phyloP scores from a whole-genome alignment of 345 rosid species.

The Psidium friedrichsthalianum region DNA sequence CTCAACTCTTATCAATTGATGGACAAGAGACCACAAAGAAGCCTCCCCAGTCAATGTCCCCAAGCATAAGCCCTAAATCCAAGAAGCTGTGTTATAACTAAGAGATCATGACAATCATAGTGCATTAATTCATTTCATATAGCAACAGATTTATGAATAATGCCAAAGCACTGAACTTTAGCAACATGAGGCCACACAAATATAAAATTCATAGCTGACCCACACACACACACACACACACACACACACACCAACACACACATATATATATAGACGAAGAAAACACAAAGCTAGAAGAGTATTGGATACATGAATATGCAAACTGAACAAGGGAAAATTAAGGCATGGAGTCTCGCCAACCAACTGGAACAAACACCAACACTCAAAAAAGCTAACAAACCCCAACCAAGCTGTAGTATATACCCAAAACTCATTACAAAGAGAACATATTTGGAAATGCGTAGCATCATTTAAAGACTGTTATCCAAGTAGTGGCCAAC shows the following conservation, averaged over 20 bases:
- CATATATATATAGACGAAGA: background rate
- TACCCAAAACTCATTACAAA: background rate
- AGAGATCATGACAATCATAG: background rate
- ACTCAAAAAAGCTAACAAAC: background rate
- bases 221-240: no score
- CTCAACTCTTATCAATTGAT: background rate
- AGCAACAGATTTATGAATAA: background rate
- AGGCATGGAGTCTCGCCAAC: background rate
- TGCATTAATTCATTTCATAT: background rate
- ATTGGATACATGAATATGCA: background rate
- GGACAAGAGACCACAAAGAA: background rate
- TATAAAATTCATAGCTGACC: background rate
- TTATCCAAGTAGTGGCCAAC: no score
- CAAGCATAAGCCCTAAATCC: constrained; percentile 41
- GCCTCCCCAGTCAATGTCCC: constrained; percentile 30
- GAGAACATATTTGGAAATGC: background rate
- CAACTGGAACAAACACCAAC: background rate
- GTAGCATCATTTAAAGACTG: background rate
- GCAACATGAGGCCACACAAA: background rate
- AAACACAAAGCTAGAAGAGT: background rate
- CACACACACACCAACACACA: no score
- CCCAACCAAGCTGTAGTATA: background rate
- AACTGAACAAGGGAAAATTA: background rate
- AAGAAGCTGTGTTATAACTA: background rate
- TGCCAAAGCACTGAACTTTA: background rate